phyloP scores from a whole-genome alignment of 164 flowering plant species.

The Umbellularia californica region DNA sequence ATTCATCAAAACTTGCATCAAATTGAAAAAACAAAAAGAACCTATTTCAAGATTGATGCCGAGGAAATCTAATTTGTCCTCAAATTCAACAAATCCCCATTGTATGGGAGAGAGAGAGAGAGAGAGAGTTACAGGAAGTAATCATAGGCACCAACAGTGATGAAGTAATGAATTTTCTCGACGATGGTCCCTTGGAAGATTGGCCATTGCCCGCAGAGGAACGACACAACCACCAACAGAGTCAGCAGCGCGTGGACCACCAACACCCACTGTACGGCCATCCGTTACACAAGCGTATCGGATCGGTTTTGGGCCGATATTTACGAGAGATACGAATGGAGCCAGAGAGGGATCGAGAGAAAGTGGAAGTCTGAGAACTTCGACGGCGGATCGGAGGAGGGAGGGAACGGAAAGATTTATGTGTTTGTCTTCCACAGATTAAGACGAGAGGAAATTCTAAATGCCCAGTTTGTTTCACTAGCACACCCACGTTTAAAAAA shows the following conservation, averaged over 20 bases:
- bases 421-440: too few species aligned
- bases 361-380: too few species aligned
- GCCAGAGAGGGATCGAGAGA: too few species aligned
- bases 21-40: neutral
- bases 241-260: conserved; percentile 67
- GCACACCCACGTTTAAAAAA: too few species aligned
- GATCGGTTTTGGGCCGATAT: neutral
- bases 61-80: neutral
- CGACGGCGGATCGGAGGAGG: too few species aligned
- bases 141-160: conserved; percentile 79
- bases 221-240: conserved; percentile 56
- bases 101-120: neutral
- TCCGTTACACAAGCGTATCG: conserved; percentile 8
- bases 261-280: conserved; percentile 71
- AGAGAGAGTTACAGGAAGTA: conserved; percentile 52
- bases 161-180: conserved; percentile 58
- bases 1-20: neutral
- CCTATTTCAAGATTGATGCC: neutral
- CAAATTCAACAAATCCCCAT: neutral
- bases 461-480: too few species aligned
- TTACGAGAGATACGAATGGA: too few species aligned
- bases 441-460: too few species aligned
- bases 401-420: too few species aligned
- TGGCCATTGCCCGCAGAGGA: conserved; percentile 93
- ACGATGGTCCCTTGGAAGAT: conserved; percentile 76